Evolutionary conservation across 164 flowering plant species (phyloP).

Genomic region (Amborella trichopoda): DNA sequence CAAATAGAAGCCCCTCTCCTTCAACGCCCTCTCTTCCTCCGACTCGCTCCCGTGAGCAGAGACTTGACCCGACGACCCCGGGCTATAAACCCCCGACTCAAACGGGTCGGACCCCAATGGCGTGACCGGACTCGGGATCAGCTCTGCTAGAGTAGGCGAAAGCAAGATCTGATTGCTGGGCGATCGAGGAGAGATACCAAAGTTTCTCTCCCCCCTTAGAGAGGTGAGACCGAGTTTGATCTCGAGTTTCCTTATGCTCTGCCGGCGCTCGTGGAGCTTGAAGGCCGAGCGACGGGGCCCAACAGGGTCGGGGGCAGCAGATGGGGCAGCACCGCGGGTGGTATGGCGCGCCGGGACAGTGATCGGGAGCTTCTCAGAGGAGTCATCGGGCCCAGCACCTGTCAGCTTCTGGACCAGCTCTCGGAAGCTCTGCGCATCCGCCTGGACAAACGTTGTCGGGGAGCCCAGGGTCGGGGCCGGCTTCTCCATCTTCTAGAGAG

Average conservation of each 20-base stretch:
- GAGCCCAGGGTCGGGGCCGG: constrained; percentile 6
- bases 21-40: constrained; percentile 35
- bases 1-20: constrained; percentile 34
- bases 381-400: constrained; percentile 18
- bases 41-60: constrained; percentile 16
- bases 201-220: constrained; percentile 10
- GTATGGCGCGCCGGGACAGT: constrained; percentile 18
- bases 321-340: constrained; percentile 2
- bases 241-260: constrained; percentile 32
- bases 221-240: constrained; percentile 33
- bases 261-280: constrained; percentile 45
- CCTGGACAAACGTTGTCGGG: constrained; percentile 41
- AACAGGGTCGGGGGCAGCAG: constrained; percentile 8
- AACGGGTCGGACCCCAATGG: constrained; percentile 23
- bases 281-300: constrained; percentile 32
- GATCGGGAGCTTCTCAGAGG: constrained; percentile 17
- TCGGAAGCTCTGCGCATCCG: constrained; percentile 31
- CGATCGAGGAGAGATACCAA: constrained; percentile 2
- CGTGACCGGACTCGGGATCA: constrained; percentile 31
- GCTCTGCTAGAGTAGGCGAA: constrained; percentile 6
- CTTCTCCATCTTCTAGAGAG: too few relatives aligned
- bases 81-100: neutral
- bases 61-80: constrained; percentile 10
- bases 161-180: constrained; percentile 5
- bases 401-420: constrained; percentile 45